A percentile compares a stretch with the other conserved stretches of the same genome.
These are phyloP conservation scores for Trichodelitschia bisporula DNA, from an alignment of 495 filamentous ascomycete species.

Conservation along the genomic window DNA sequence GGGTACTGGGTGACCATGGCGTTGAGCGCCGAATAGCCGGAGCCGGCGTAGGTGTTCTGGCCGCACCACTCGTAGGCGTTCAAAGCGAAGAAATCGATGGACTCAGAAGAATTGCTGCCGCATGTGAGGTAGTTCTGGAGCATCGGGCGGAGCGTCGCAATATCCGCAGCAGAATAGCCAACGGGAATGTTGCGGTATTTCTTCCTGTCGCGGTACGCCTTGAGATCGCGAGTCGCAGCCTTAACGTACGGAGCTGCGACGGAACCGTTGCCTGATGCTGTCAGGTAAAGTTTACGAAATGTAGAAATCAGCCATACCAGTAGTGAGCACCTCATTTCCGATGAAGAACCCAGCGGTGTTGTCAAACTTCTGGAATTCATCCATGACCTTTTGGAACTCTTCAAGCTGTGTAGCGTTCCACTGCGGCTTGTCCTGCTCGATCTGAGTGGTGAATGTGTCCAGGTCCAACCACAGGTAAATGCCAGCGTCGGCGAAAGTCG, in stretches of 20 bases:
- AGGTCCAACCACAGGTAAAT: slow-evolving; percentile 70
- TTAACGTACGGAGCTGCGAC: slow-evolving; percentile 58
- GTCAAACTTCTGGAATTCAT: slow-evolving; percentile 52
- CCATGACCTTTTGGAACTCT: slow-evolving; percentile 44
- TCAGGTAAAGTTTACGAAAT: slow-evolving; percentile 1
- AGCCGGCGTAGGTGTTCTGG: slow-evolving; percentile 30
- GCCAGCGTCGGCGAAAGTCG: slow-evolving; percentile 49
- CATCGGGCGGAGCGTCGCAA: slow-evolving; percentile 55
- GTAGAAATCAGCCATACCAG: slow-evolving; percentile 14
- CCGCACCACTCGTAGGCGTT: slow-evolving; percentile 85
- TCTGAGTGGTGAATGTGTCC: slow-evolving; percentile 60
- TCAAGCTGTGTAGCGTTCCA: slow-evolving; percentile 51
- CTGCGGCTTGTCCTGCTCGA: slow-evolving; percentile 29
- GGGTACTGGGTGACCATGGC: slow-evolving; percentile 30
- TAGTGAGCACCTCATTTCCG: slow-evolving; percentile 63
- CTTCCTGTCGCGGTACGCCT: slow-evolving; percentile 53
- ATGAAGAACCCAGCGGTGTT: slow-evolving; percentile 68
- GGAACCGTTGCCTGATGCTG: slow-evolving; percentile 26
- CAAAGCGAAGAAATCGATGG: slow-evolving; percentile 60
- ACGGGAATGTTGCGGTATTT: slow-evolving; percentile 64
- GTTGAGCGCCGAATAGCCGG: slow-evolving; percentile 46
- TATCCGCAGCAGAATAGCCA: slow-evolving; percentile 69
- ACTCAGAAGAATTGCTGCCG: slow-evolving; percentile 37
- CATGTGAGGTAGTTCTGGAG: slow-evolving; percentile 77
- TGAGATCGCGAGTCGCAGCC: slow-evolving; percentile 56